These are phyloP conservation scores for Xanthoconium purpureum DNA, from an alignment of 768 basidiomycete genomes.

Conservation along the genomic window DNA sequence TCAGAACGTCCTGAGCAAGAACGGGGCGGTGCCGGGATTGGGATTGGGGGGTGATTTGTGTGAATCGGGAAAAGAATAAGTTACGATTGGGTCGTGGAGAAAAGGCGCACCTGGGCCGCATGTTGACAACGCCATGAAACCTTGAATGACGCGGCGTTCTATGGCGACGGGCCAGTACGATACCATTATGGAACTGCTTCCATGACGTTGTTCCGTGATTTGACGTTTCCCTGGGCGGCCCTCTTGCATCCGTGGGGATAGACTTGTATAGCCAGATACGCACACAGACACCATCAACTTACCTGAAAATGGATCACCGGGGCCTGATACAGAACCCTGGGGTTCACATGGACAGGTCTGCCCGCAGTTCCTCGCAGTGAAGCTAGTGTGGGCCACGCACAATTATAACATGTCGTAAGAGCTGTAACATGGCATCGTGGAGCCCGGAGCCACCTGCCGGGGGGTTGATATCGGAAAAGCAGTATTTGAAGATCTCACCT, in stretches of 20 bases:
- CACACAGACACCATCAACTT: conserved; percentile 3
- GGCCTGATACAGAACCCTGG: conserved; percentile 11
- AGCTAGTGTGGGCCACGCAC: conserved; percentile 9
- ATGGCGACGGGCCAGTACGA: conserved; percentile 27
- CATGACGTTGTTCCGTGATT: conserved; percentile 27
- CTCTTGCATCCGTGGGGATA: conserved; percentile 19
- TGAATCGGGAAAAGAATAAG: conserved; percentile 22
- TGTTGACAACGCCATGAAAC: conserved; percentile 36
- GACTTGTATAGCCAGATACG: neutral
- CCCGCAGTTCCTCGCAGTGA: conserved; percentile 15
- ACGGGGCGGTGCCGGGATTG: conserved; percentile 26
- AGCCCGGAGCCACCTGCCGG: conserved; percentile 15
- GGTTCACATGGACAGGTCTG: conserved; percentile 17
- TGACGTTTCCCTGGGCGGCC: conserved; percentile 22
- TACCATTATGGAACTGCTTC: conserved; percentile 28
- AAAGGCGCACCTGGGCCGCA: conserved; percentile 31
- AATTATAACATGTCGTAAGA: conserved; percentile 22
- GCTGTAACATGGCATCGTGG: conserved; percentile 18
- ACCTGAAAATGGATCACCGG: conserved; percentile 9
- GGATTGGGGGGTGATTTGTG: conserved; percentile 4
- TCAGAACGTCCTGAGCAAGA: conserved; percentile 22
- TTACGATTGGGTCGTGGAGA: conserved; percentile 20
- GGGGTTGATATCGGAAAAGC: conserved; percentile 11
- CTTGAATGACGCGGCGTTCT: conserved; percentile 32
- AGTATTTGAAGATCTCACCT: conserved; percentile 19